These are phyloP conservation scores for Peronospora tabacina DNA, from an alignment of 352 stramenopile genomes.

Conservation along the genomic window DNA sequence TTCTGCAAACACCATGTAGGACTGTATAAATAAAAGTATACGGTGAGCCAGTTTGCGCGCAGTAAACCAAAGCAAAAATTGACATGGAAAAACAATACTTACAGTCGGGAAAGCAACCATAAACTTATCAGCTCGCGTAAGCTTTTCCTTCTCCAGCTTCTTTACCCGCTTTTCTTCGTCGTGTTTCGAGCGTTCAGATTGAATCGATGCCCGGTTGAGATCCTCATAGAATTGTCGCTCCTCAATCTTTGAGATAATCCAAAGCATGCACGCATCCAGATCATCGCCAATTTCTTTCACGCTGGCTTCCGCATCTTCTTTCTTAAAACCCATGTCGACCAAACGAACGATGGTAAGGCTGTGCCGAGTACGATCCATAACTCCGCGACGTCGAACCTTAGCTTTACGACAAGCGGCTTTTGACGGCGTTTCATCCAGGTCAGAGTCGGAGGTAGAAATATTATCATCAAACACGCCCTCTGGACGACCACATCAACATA, in stretches of 20 bases:
- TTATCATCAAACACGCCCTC: slow-evolving; percentile 9
- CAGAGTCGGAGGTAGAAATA: slow-evolving; percentile 17
- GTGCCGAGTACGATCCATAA: slow-evolving; percentile 28
- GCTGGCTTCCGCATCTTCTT: slow-evolving; percentile 57
- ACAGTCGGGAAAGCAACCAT: slow-evolving; percentile 61
- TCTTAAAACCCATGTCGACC: slow-evolving; percentile 52
- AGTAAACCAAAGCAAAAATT: not conserved
- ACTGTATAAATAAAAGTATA: slow-evolving; percentile 28
- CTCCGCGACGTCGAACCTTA: slow-evolving; percentile 12
- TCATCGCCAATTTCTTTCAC: slow-evolving; percentile 48
- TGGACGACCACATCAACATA: slow-evolving; percentile 5
- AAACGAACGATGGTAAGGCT: slow-evolving; percentile 56
- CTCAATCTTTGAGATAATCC: slow-evolving; percentile 69
- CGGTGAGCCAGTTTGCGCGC: not conserved
- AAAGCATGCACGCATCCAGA: slow-evolving; percentile 69
- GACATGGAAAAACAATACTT: slow-evolving; percentile 5
- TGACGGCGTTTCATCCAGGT: slow-evolving; percentile 16
- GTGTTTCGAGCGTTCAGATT: slow-evolving; percentile 63
- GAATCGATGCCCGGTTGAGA: slow-evolving; percentile 65
- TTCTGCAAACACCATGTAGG: slow-evolving; percentile 42
- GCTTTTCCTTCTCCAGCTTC: slow-evolving; percentile 44
- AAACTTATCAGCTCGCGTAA: slow-evolving; percentile 47
- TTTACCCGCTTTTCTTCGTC: slow-evolving; percentile 52
- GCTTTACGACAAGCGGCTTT: slow-evolving; percentile 7
- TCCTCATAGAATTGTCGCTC: slow-evolving; percentile 63